Conservation (phyloP, 2,329 filamentous ascomycete genomes). For the Helotiales sp. region DNA sequence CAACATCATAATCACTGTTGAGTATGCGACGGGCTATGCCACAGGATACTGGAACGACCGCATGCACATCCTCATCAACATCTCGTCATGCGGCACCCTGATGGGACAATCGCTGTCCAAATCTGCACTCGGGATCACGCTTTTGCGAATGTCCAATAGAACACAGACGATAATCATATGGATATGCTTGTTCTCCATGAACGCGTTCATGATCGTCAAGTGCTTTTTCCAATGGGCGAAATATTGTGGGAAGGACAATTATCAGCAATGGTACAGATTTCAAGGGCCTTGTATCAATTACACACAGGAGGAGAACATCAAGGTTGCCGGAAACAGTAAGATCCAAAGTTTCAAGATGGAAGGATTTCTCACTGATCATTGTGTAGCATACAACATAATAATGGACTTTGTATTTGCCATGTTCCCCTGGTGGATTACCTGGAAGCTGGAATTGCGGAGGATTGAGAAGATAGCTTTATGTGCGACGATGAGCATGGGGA, state of each 20-base stretch:
- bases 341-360: constrained; percentile 2
- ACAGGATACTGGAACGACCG: constrained; percentile 48
- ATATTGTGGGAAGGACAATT: constrained; percentile 43
- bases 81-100: constrained; percentile 30
- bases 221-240: constrained; percentile 51
- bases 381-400: constrained; percentile 54
- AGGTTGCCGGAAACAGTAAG: constrained; percentile 51
- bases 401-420: constrained; percentile 53
- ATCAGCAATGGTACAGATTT: constrained; percentile 49
- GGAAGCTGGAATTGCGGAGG: constrained; percentile 47
- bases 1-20: constrained; percentile 45
- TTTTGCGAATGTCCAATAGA: constrained; percentile 43
- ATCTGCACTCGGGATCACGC: constrained; percentile 37
- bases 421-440: constrained; percentile 52
- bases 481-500: constrained; percentile 50
- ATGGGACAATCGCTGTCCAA: constrained; percentile 40
- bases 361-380: constrained; percentile 11
- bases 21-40: constrained; percentile 51
- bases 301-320: constrained; percentile 44
- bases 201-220: constrained; percentile 48
- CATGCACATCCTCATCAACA: constrained; percentile 54
- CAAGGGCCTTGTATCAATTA: constrained; percentile 43
- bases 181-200: constrained; percentile 51
- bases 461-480: constrained; percentile 52
- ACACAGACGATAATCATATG: constrained; percentile 46